Conservation (phyloP, 2,329 filamentous ascomycete species). For the Elsinoe australis region DNA sequence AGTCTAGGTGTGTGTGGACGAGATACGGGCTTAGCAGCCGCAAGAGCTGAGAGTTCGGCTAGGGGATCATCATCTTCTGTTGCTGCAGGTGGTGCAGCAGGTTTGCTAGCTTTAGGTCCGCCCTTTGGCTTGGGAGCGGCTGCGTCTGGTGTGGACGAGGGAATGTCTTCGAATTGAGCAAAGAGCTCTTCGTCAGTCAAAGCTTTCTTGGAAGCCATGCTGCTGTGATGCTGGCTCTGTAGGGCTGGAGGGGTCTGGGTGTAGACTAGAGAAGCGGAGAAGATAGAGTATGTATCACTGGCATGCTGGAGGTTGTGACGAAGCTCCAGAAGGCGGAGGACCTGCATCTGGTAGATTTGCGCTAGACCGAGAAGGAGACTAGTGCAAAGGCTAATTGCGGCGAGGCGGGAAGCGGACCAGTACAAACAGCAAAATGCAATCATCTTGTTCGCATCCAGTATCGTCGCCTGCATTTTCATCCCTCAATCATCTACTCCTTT, state of each 20-base stretch:
- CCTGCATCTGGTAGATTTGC: background rate
- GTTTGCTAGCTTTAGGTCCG: constrained; percentile 43
- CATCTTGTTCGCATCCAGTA: constrained; percentile 7
- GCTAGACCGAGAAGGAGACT: background rate
- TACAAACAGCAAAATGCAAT: constrained; percentile 12
- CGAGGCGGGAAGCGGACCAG: constrained; percentile 6
- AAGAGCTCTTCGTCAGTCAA: constrained; percentile 39
- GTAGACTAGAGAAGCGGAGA: background rate
- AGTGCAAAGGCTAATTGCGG: constrained; percentile 9
- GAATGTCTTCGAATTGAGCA: constrained; percentile 40
- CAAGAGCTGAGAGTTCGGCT: constrained; percentile 78
- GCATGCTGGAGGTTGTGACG: constrained; percentile 1
- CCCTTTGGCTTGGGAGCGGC: constrained; percentile 35
- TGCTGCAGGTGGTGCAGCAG: constrained; percentile 34
- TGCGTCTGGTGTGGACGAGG: constrained; percentile 27
- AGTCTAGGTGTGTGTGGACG: constrained; percentile 76
- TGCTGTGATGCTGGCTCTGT: background rate
- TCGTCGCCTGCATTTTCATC: constrained; percentile 5
- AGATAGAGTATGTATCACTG: background rate
- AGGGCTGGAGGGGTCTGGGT: background rate
- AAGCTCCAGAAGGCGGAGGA: background rate
- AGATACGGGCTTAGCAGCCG: constrained; percentile 58
- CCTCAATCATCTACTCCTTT: background rate
- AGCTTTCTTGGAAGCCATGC: constrained; percentile 30
- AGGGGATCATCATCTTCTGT: constrained; percentile 62